Evolutionary conservation across 2,329 filamentous ascomycete species (phyloP).

Genomic region (Purpureocillium lavendulum): DNA sequence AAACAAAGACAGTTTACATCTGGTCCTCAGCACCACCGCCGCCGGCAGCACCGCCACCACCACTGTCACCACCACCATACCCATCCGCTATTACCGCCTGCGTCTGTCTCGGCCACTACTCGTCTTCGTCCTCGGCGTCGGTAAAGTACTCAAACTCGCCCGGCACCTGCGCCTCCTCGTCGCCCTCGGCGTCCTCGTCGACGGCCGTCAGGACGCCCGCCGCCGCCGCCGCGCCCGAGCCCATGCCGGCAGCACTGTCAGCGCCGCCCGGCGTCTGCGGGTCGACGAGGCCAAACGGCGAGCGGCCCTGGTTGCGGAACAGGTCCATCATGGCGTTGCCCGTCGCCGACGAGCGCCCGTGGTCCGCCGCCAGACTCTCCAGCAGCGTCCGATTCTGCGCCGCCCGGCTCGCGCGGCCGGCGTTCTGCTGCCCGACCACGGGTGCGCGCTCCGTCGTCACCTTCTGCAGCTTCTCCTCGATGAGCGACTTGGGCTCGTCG

Average conservation of each 20-base stretch:
- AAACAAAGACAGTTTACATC: neutral
- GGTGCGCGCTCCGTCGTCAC: slow-evolving; percentile 54
- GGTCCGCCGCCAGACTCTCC: slow-evolving; percentile 24
- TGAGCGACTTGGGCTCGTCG: slow-evolving; percentile 65
- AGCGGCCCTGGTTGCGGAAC: slow-evolving; percentile 24
- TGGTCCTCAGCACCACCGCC: too few relatives aligned
- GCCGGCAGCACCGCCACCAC: too few relatives aligned
- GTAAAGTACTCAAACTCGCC: slow-evolving; percentile 73
- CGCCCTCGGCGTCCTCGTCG: slow-evolving; percentile 73
- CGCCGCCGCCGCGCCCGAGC: slow-evolving; percentile 57
- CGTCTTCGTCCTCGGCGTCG: slow-evolving; percentile 45
- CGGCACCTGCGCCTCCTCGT: slow-evolving; percentile 63
- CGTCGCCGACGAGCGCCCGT: slow-evolving; percentile 17
- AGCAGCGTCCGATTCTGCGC: slow-evolving; percentile 23
- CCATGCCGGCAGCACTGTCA: slow-evolving; percentile 29
- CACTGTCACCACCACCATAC: too few relatives aligned
- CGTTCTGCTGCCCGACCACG: slow-evolving; percentile 34
- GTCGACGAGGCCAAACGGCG: slow-evolving; percentile 20
- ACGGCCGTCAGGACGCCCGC: slow-evolving; percentile 78
- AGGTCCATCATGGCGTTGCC: slow-evolving; percentile 30
- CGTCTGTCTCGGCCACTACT: slow-evolving; percentile 8
- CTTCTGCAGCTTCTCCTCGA: slow-evolving; percentile 93
- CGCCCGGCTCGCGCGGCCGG: slow-evolving; percentile 18
- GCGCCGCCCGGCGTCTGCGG: slow-evolving; percentile 27
- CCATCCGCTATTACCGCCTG: neutral